Base-by-base conservation (phyloP, 2,329 filamentous ascomycete genomes). In the Alternaria incomplexa region DNA sequence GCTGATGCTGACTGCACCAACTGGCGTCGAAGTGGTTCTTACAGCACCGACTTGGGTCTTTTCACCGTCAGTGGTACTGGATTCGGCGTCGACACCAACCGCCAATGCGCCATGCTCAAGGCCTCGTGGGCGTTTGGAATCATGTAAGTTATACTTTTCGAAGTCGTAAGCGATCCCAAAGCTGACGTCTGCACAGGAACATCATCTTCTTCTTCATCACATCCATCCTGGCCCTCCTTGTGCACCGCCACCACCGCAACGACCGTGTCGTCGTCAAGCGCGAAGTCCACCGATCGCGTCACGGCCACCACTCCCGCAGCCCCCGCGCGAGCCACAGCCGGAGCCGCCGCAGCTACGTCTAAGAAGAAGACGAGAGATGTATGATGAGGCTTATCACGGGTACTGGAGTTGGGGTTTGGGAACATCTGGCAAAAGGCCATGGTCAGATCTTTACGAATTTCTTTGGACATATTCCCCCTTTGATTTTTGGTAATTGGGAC, bases 71-170 rank as follows among this genome's bases (percentile, higher is more conserved):
- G 81, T 28, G 79, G 86, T 36, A 85, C 81, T 59, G 73, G 73
- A 9, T 82, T 88, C 62, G 79, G 85, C 45, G 75, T 89, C 44
- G 80, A 85, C 56, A 80, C 89, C 40, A 85, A 92, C 80, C 95
- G 95, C 85, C 88, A 89, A 6, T 98, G 95, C 82, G 88, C 91
- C 53, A 96, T 97, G 93, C 88, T 97, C 75, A 98, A 97, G 87
- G 91, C 94, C 1, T 87, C 85, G 69, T 98, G 93, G 81, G 95
- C 93, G 3, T 90, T 97, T 70, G 93, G 88, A 52, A 97, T 98
- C 79, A 96, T 97, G 81, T 95, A 80, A 82, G 83, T 70, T 52
- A 20, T 40, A 15, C 26, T 36, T 22, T 28, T 12, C n/a, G 22
- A 23, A 6, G 22, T 32, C 3, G 15, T 32, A 30, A 22, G 3